Evolutionary conservation across 108 stramenopile species (phyloP), one percentile per base, ranked within the genome.

Genomic region (Skeletonema marinoi): DNA sequence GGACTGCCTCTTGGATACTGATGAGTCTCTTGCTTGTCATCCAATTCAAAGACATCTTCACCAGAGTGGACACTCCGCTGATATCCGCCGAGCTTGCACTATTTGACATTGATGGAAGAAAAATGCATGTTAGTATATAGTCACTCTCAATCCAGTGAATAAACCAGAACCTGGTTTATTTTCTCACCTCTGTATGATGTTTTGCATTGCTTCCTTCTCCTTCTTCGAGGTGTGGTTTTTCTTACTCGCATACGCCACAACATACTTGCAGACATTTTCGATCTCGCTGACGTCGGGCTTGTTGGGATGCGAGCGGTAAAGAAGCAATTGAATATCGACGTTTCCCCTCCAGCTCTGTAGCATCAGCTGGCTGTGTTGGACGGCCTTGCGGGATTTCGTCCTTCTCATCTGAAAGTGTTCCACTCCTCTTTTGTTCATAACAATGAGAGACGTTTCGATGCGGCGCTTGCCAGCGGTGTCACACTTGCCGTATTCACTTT

Each of bases 301-400:
- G 13, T 14, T 29, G 25, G 68, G 68, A 35, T 69, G 14, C 0
- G 48, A 29, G 11, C 19, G 14, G 48, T 69, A 69, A 2, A 69
- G 3, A 0, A 69, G 3, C 6, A 69, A 19, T 29, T 69, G 42
- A 4, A 69, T 9, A 33, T 69, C 68, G 16, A 41, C 9, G 13
- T 69, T 69, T 0, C 19, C 68, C 50, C 68, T 17, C 68, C 68
- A 69, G 9, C 10, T 19, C 31, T 51, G 14, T 4, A 69, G 54
- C 25, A 25, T 1, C 46, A 54, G 4, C 4, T 21, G 25, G 25
- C 68, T 69, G 32, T 69, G 68, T n/a, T 69, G 68, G 3, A 69
- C 68, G 2, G 54, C 46, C 29, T 46, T 50, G 11, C 29, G 21
- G 1, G 68, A 69, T 8, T 58, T 41, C 7, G 68, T 69, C 30